These are phyloP conservation scores for Pseudopithomyces chartarum DNA, from an alignment of 2,329 filamentous ascomycete species.

Conservation along the genomic window DNA sequence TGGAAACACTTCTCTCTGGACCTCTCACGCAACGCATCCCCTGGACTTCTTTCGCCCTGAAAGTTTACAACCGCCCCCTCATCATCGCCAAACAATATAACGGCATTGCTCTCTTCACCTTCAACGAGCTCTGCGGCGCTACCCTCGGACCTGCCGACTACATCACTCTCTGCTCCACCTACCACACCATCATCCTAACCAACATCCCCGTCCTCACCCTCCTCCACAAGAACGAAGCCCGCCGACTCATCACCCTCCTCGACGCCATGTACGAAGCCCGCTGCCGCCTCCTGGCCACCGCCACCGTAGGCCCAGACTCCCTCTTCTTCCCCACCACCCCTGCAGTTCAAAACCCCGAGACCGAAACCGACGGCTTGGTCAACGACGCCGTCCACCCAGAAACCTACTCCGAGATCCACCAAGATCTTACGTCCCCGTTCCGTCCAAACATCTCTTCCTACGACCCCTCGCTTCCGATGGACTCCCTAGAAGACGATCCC, in stretches of 20 bases:
- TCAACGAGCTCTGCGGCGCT: conserved; percentile 67
- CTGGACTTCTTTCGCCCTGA: conserved; percentile 54
- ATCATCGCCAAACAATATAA: conserved; percentile 62
- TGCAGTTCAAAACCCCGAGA: conserved; percentile 10
- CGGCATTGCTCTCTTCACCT: conserved; percentile 68
- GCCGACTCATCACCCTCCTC: conserved; percentile 78
- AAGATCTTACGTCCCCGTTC: conserved; percentile 77
- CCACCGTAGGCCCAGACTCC: conserved; percentile 70
- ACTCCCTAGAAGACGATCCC: conserved; percentile 57
- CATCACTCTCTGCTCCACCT: conserved; percentile 78
- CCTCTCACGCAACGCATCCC: conserved; percentile 40
- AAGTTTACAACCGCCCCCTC: conserved; percentile 68
- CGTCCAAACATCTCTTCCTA: conserved; percentile 77
- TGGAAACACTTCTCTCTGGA: conserved; percentile 27
- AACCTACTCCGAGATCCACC: conserved; percentile 74
- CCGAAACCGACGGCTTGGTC: conserved; percentile 6
- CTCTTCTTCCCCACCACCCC: conserved; percentile 70
- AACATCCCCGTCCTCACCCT: conserved; percentile 70
- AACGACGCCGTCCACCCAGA: conserved; percentile 66
- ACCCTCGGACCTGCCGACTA: conserved; percentile 80
- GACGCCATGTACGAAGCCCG: conserved; percentile 80
- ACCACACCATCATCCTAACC: conserved; percentile 77
- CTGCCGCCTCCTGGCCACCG: conserved; percentile 74
- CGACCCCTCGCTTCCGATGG: conserved; percentile 47
- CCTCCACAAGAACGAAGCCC: conserved; percentile 77